phyloP scores from a whole-genome alignment of 148 eudicot genomes.

The Heliosperma pusillum region DNA sequence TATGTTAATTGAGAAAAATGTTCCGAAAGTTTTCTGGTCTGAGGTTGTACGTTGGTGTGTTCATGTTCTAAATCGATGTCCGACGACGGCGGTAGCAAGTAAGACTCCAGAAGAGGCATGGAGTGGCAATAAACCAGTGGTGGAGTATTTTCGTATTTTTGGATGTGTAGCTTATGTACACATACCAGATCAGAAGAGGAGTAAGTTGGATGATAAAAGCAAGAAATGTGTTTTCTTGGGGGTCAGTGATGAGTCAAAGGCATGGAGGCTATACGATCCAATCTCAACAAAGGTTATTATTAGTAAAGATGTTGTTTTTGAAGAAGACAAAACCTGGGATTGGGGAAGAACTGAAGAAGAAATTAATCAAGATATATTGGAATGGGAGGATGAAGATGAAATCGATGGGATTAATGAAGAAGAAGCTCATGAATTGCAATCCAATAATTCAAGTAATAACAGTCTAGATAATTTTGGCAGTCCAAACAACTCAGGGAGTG shows the following conservation, averaged over 20 bases:
- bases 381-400: neutral
- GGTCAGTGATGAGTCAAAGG: slow-evolving; percentile 5
- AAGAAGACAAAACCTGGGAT: neutral
- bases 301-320: slow-evolving; percentile 4
- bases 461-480: neutral
- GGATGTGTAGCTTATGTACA: slow-evolving; percentile 5
- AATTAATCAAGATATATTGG: no score
- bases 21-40: neutral
- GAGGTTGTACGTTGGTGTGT: slow-evolving; percentile 1
- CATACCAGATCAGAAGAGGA: neutral
- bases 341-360: neutral
- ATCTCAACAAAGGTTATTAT: neutral
- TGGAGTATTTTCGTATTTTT: neutral
- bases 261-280: neutral
- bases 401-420: neutral
- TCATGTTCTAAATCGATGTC: neutral
- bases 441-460: neutral
- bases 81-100: neutral
- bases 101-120: slow-evolving; percentile 16
- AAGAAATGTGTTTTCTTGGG: slow-evolving; percentile 3
- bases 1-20: neutral
- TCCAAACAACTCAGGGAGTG: neutral
- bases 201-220: neutral
- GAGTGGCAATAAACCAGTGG: neutral
- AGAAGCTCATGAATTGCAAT: no score